Conservation (phyloP, 225 moss, liverwort and hornwort species). For the Physcomitrellopsis africana region DNA sequence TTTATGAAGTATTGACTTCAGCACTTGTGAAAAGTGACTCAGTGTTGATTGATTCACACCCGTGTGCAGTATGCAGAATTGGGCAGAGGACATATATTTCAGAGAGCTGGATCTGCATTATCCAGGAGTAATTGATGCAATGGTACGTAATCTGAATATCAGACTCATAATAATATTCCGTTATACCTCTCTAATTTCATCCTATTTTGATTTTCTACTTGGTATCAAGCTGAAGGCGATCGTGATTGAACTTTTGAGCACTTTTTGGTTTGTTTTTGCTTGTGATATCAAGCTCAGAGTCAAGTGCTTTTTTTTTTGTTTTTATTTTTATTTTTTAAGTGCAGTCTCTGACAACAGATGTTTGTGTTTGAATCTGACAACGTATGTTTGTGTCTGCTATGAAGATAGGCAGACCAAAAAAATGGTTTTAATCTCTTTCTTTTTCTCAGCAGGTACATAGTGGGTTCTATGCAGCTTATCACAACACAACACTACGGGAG, state of each 20-base stretch:
- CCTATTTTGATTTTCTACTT: constrained; percentile 20
- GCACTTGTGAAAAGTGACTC: constrained; percentile 14
- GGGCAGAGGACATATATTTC: constrained; percentile 94
- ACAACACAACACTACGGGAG: constrained; percentile 80
- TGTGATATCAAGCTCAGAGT: background rate
- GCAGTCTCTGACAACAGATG: background rate
- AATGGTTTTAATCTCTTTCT: constrained; percentile 21
- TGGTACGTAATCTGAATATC: constrained; percentile 49
- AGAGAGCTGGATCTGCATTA: constrained; percentile 90
- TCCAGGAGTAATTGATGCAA: constrained; percentile 73
- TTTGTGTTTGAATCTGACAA: background rate
- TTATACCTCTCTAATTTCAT: constrained; percentile 15
- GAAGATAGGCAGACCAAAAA: constrained; percentile 3
- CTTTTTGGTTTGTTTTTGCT: constrained; percentile 10
- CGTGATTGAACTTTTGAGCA: background rate
- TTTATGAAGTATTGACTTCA: background rate
- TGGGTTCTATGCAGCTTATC: constrained; percentile 92
- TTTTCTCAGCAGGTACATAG: constrained; percentile 65
- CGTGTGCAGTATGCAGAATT: constrained; percentile 80
- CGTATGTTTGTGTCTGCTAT: constrained; percentile 1
- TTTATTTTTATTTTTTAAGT: background rate
- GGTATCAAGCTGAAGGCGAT: constrained; percentile 2
- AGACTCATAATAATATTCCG: background rate
- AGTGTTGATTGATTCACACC: constrained; percentile 1
- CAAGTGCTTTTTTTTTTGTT: too few species aligned